Conservation (phyloP, 495 filamentous ascomycete genomes). For the Aspergillus kassunensis region DNA sequence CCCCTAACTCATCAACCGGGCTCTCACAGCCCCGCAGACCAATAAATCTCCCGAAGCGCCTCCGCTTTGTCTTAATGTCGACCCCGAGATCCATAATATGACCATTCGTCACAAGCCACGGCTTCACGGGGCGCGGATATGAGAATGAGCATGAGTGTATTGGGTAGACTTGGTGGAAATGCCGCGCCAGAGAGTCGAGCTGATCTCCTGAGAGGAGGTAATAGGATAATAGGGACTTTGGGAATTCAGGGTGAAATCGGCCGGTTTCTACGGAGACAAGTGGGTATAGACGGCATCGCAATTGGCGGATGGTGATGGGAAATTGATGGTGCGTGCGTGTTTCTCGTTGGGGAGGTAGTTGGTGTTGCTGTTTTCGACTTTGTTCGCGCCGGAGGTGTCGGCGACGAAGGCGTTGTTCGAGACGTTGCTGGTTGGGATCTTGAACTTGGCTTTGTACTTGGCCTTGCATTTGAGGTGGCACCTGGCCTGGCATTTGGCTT, state of each 20-base stretch:
- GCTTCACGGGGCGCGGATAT: conserved; percentile 59
- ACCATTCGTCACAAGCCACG: conserved; percentile 31
- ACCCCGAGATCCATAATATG: conserved; percentile 20
- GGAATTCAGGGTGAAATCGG: conserved; percentile 60
- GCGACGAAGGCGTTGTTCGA: no score
- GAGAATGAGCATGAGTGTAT: conserved; percentile 38
- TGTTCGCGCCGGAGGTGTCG: no score
- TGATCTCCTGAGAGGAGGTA: conserved; percentile 56
- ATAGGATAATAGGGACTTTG: conserved; percentile 62
- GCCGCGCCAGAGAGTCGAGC: conserved; percentile 66
- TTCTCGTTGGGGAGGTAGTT: no score
- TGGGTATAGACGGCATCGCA: conserved; percentile 32
- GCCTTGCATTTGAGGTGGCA: no score
- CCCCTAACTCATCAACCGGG: conserved; percentile 23
- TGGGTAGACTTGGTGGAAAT: conserved; percentile 70
- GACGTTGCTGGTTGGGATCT: no score
- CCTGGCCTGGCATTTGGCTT: no score
- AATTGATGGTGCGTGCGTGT: no score
- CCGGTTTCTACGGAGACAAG: conserved; percentile 51
- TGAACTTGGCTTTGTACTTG: no score
- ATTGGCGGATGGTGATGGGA: conserved; percentile 27
- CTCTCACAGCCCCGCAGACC: conserved; percentile 60
- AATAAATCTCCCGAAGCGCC: conserved; percentile 62
- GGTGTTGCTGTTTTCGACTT: no score
- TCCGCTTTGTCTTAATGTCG: conserved; percentile 54